A percentile compares a stretch with the other conserved stretches of the same genome.
Evolutionary conservation across 345 rosid species (phyloP).

Genomic region (Excoecaria cochinchinensis): DNA sequence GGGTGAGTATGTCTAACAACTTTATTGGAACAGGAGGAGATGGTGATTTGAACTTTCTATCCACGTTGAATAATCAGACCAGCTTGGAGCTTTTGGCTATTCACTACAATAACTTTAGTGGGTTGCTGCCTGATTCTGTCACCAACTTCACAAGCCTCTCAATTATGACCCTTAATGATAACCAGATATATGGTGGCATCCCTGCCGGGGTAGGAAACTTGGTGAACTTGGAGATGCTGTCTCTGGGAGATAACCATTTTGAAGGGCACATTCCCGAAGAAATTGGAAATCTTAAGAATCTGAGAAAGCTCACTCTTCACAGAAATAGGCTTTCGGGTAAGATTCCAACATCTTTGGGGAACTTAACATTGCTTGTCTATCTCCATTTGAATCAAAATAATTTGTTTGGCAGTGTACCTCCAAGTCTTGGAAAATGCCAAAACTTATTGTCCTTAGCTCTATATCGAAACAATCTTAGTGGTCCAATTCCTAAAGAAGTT

Average conservation of each 20-base stretch:
- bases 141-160: slow-evolving; percentile 7
- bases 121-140: slow-evolving; percentile 10
- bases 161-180: not conserved
- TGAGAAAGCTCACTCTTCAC: not conserved
- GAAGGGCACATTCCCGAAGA: slow-evolving; percentile 12
- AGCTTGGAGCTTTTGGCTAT: slow-evolving; percentile 7
- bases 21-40: slow-evolving; percentile 13
- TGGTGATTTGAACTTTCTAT: slow-evolving; percentile 13
- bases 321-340: slow-evolving; percentile 10
- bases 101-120: slow-evolving; percentile 8
- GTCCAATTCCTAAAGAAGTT: slow-evolving; percentile 16
- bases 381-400: not conserved
- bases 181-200: slow-evolving; percentile 12
- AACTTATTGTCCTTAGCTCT: slow-evolving; percentile 9
- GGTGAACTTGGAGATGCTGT: slow-evolving; percentile 3
- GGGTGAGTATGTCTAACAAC: slow-evolving; percentile 16
- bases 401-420: slow-evolving; percentile 9
- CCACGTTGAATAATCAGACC: slow-evolving; percentile 4
- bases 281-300: slow-evolving; percentile 9
- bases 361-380: slow-evolving; percentile 9
- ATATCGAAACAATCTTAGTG: slow-evolving; percentile 12
- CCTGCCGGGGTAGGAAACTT: slow-evolving; percentile 8
- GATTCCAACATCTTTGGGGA: slow-evolving; percentile 18
- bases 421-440: slow-evolving; percentile 12
- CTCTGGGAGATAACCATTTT: not conserved